Conservation (phyloP, 2,329 filamentous ascomycete genomes). For the Lasiodiplodia citricola region DNA sequence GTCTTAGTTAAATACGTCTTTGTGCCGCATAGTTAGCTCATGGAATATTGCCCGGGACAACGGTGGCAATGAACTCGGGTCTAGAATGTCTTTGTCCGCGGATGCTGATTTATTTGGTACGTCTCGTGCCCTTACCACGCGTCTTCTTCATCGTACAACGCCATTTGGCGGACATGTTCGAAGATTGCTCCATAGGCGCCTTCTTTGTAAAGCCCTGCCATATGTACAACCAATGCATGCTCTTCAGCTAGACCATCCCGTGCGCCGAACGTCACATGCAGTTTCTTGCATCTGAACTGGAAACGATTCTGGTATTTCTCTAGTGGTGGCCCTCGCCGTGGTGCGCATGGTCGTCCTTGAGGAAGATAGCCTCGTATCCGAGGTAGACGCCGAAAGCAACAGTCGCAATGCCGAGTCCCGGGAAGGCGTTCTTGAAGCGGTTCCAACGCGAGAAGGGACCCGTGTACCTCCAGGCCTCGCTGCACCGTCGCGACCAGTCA, state of each 20-base stretch:
- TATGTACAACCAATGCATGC: conserved; percentile 6
- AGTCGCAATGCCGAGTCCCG: conserved; percentile 88
- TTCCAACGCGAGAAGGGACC: conserved; percentile 88
- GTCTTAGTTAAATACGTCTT: not conserved
- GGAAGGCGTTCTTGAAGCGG: conserved; percentile 84
- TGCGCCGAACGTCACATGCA: conserved; percentile 5
- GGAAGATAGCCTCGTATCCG: conserved; percentile 85
- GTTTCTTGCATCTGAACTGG: not conserved
- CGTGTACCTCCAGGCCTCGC: conserved; percentile 93
- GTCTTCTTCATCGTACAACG: not conserved
- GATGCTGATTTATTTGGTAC: not conserved
- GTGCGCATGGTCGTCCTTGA: conserved; percentile 64
- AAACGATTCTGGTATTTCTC: conserved; percentile 13
- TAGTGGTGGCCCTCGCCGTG: conserved; percentile 35
- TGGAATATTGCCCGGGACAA: not conserved
- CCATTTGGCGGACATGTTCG: not conserved
- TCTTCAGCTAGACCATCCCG: not conserved
- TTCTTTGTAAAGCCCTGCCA: not conserved
- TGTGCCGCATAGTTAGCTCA: not conserved
- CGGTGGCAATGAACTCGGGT: no score
- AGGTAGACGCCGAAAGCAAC: conserved; percentile 92
- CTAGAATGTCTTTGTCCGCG: not conserved
- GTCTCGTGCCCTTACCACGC: not conserved
- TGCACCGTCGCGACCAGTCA: conserved; percentile 46
- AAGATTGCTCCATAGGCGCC: not conserved